Base-by-base conservation (phyloP, 306 rosid genomes). In the Dicorynia guianensis region DNA sequence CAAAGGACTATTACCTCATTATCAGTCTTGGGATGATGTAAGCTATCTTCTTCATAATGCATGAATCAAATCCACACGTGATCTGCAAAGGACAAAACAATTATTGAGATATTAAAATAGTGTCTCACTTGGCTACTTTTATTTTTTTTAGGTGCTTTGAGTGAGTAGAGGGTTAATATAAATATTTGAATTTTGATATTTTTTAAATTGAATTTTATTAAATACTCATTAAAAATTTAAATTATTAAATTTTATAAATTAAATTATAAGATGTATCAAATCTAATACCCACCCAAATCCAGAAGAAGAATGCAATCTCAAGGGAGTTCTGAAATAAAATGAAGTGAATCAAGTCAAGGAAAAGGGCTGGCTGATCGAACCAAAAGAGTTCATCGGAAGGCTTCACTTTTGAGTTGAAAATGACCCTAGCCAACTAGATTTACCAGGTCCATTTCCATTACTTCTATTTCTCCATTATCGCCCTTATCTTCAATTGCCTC, bases 251-350 rank as follows among this genome's bases (percentile, higher is more conserved):
- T n/a, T n/a, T n/a, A n/a, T n/a, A n/a, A n/a, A n/a, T n/a, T n/a
- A n/a, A n/a, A n/a, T n/a, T n/a, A n/a, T n/a, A n/a, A n/a, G n/a
- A n/a, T n/a, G n/a, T n/a, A n/a, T n/a, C n/a, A n/a, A n/a, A n/a
- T n/a, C n/a, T n/a, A n/a, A n/a, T 7, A 48, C 82, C 72, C 81
- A 95, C 97, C 97, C 69, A 92, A 74, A 95, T 90, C 97, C 97
- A 92, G 79, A 92, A 92, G 90, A 92, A 92, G 85, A 95, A 92
- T 13, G 97, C 98, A 5, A 95, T 88, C 90, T 95, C 98, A 44
- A 92, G 92, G 40, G 97, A 76, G 66, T 95, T 95, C 64, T 92
- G 98, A 59, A 95, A 92, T 83, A 95, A 76, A 84, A 91, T 95
- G 91, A 95, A 92, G 84, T 95, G 97, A 81, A 95, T 89, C 50